Percentiles rank a stretch among this genome's conserved stretches.
Conservation (phyloP, 176 grass and related monocot genomes). For the Avena eriantha region DNA sequence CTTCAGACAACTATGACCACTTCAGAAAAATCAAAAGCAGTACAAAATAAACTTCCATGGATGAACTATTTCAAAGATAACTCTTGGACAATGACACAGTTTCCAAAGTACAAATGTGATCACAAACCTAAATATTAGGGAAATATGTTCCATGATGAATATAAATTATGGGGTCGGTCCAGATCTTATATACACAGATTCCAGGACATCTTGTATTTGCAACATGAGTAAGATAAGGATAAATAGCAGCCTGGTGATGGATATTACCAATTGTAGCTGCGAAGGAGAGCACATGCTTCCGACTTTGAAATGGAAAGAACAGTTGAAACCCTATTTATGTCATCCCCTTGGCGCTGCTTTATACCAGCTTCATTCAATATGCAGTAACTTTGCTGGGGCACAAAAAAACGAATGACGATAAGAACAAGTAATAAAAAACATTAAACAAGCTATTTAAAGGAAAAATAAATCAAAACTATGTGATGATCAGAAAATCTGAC, state of each 20-base stretch:
- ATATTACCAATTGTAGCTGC: conserved; percentile 82
- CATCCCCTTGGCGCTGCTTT: conserved; percentile 81
- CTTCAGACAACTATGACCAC: background rate
- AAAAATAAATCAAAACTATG: background rate
- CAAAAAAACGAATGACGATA: conserved; percentile 44
- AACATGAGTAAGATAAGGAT: conserved; percentile 15
- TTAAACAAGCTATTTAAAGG: background rate
- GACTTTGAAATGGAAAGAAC: conserved; percentile 89
- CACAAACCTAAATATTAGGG: conserved; percentile 5
- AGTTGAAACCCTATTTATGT: conserved; percentile 95
- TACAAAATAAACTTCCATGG: conserved; percentile 20
- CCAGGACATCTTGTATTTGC: background rate
- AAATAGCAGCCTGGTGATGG: background rate
- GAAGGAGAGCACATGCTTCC: conserved; percentile 89
- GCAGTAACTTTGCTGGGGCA: conserved; percentile 87
- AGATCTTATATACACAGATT: background rate
- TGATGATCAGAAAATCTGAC: background rate
- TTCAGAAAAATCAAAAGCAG: conserved; percentile 25
- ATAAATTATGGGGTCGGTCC: background rate
- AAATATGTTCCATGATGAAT: background rate
- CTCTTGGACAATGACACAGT: background rate
- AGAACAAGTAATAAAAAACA: conserved; percentile 18
- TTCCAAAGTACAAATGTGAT: background rate
- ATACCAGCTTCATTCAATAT: conserved; percentile 86
- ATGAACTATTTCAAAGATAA: conserved; percentile 19